phyloP scores from a whole-genome alignment of 73 alveolate genomes.

The Symbiodinium natans region DNA sequence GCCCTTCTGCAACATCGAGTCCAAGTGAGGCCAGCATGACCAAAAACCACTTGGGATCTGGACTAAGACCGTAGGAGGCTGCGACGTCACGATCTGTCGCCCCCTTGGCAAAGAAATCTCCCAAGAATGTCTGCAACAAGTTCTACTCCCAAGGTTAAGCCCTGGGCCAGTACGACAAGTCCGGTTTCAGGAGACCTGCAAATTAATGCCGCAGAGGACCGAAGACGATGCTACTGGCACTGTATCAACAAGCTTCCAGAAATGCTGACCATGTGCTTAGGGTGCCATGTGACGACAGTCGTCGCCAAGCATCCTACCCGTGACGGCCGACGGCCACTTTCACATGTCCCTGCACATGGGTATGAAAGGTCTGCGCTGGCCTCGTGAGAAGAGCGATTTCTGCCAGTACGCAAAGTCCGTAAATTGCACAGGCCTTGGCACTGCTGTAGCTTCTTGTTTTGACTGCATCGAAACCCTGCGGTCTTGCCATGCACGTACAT shows the following conservation, averaged over 20 bases:
- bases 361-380: background rate
- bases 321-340: too few relatives aligned
- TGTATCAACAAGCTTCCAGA: too few relatives aligned
- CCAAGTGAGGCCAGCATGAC: background rate
- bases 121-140: background rate
- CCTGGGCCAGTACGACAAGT: conserved; percentile 46
- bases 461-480: background rate
- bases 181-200: conserved; percentile 74
- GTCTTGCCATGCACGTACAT: background rate
- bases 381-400: conserved; percentile 81
- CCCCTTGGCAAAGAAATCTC: conserved; percentile 15
- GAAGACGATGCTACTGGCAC: too few relatives aligned
- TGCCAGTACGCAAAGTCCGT: conserved; percentile 90
- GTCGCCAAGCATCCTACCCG: too few relatives aligned
- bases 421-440: conserved; percentile 64
- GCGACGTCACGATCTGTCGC: conserved; percentile 26
- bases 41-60: background rate
- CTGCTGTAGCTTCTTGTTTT: background rate
- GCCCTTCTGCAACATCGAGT: background rate
- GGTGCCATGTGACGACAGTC: too few relatives aligned
- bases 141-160: background rate
- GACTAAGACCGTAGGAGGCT: conserved; percentile 62
- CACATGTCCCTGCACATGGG: too few relatives aligned
- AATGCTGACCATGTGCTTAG: too few relatives aligned
- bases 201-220: too few relatives aligned